Base-by-base conservation (phyloP, 2,329 filamentous ascomycete genomes). In the Paecilomyces variotii region DNA sequence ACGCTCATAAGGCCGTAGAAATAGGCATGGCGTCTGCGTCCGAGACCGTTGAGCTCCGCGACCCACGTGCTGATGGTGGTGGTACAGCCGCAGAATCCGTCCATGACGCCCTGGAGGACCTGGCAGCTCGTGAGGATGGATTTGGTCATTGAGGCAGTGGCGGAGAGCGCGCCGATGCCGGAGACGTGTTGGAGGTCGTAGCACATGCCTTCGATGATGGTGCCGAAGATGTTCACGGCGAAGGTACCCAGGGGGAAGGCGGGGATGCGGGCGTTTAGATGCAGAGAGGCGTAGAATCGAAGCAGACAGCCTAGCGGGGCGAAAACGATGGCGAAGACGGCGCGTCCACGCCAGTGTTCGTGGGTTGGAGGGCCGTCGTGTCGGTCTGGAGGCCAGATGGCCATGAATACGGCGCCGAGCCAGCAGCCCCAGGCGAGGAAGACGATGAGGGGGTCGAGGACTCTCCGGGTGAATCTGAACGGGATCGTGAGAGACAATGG, bases 181-280 rank as follows among this genome's bases (percentile, higher is more conserved):
- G 64, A 59, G 0, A 84, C 78, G 67, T 90, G 91, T 63, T 91
- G 89, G 55, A 96, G 76, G 68, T 95, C 89, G 78, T 84, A 96
- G 30, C 85, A 83, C 81, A 91, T 86, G 12, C 84, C 91, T 55
- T 95, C 72, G 14, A 96, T 73, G 0, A 82, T 82, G 0, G 90
- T 91, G 3, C 92, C 93, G 12, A 87, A 71, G 3, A 95, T 79
- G 67, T 97, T 97, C 28, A 88, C 90, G 0, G 78, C 75, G 66
- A 97, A 96, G 0, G 93, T 97, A 2, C 93, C 93, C 0, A 97
- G 72, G 0, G 93, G 93, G 64, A 97, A 97, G 0, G 81, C 76
- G 0, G 84, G 72, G 0, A 85, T 64, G 24, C 84, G 79, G 0
- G 82, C 77, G 66, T 97, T 97, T n/a, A 96, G 81, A 26, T 78